Conservation (phyloP, 148 eudicot genomes). For the Fagopyrum esculentum region DNA sequence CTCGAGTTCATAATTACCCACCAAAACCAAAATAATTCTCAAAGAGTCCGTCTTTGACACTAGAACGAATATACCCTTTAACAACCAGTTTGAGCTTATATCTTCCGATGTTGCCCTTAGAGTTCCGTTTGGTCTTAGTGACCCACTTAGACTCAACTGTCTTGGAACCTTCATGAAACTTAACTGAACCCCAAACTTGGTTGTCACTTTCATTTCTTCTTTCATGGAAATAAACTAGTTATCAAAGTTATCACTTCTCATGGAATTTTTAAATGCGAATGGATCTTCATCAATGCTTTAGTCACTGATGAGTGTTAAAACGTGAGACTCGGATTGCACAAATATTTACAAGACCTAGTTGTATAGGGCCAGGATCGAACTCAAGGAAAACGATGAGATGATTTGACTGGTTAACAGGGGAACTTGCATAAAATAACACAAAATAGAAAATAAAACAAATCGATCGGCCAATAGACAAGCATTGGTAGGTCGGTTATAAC, state of each 20-base stretch:
- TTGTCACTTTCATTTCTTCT: not conserved
- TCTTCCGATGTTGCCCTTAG: not conserved
- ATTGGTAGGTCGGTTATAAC: too few relatives aligned
- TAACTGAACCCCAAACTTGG: not conserved
- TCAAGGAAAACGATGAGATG: too few relatives aligned
- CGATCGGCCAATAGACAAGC: too few relatives aligned
- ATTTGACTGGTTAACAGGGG: too few relatives aligned
- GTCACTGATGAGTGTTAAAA: too few relatives aligned
- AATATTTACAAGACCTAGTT: too few relatives aligned
- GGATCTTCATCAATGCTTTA: constrained; percentile 2
- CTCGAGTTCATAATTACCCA: constrained; percentile 3
- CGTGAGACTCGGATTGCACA: too few relatives aligned
- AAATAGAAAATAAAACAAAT: too few relatives aligned
- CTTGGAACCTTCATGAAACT: constrained; percentile 3
- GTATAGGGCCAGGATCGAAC: too few relatives aligned
- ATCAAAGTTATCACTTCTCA: not conserved
- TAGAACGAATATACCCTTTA: not conserved
- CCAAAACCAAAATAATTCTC: not conserved
- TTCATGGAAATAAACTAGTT: not conserved
- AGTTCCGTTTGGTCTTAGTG: not conserved
- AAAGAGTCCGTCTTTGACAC: constrained; percentile 1
- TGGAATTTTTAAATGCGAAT: not conserved
- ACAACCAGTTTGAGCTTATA: not conserved
- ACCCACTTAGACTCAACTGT: not conserved
- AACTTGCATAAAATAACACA: too few relatives aligned